Conservation (phyloP, 2,329 filamentous ascomycete genomes). For the Cladobotryum protrusum region DNA sequence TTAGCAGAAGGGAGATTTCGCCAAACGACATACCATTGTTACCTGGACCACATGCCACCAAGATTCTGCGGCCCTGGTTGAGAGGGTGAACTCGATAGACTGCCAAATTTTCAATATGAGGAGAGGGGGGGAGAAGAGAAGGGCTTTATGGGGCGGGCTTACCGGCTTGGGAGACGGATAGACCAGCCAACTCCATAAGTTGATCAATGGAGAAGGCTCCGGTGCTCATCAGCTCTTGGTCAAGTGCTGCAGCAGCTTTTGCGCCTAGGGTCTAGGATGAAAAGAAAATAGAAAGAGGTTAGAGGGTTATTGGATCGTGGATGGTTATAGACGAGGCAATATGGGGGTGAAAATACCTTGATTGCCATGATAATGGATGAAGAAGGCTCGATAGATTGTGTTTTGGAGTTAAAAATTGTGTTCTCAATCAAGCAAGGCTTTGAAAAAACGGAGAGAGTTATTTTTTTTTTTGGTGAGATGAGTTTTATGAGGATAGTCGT, state of each 20-base stretch:
- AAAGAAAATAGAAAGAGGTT: not conserved
- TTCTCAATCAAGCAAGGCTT: too few species aligned
- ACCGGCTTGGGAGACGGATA: slow-evolving; percentile 90
- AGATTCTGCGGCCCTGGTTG: slow-evolving; percentile 61
- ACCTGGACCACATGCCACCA: slow-evolving; percentile 86
- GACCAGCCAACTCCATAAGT: slow-evolving; percentile 90
- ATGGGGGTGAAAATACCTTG: not conserved
- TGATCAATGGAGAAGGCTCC: slow-evolving; percentile 91
- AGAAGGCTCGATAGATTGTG: not conserved
- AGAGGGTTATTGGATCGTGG: too few species aligned
- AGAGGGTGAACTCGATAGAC: slow-evolving; percentile 81
- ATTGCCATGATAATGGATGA: not conserved
- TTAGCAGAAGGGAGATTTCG: not conserved
- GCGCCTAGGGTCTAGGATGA: slow-evolving; percentile 67
- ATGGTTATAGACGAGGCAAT: too few species aligned
- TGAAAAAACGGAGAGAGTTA: too few species aligned
- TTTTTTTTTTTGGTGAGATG: too few species aligned
- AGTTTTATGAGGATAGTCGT: slow-evolving; percentile 1
- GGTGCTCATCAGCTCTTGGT: slow-evolving; percentile 87
- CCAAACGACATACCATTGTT: slow-evolving; percentile 50
- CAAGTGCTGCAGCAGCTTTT: slow-evolving; percentile 80
- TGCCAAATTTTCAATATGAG: slow-evolving; percentile 26
- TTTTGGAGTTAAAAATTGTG: not conserved
- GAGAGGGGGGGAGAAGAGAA: not conserved
- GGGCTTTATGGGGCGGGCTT: slow-evolving; percentile 16